A percentile compares a stretch with the other conserved stretches of the same genome.
Evolutionary conservation across 495 filamentous ascomycete genomes (phyloP).

Genomic region (Xanthoparmelia taractica): DNA sequence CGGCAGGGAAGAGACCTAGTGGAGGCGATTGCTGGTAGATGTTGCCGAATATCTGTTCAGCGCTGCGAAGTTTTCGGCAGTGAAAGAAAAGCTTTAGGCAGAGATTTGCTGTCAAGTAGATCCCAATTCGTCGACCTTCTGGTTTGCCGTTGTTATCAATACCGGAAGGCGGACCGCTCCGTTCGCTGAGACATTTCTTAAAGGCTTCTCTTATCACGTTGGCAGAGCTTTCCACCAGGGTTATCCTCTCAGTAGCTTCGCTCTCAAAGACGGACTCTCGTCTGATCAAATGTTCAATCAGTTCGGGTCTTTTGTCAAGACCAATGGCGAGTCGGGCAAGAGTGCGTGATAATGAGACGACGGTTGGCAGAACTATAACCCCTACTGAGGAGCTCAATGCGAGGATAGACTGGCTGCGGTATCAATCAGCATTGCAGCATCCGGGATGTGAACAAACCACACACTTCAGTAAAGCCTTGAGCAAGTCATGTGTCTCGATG

Average conservation of each 20-base stretch:
- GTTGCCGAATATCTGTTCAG: conserved; percentile 82
- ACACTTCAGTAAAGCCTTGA: conserved; percentile 66
- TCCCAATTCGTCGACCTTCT: conserved; percentile 76
- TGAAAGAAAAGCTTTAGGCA: conserved; percentile 84
- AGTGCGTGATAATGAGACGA: conserved; percentile 65
- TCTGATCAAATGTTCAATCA: conserved; percentile 51
- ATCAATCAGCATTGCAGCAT: background rate
- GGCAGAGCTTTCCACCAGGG: conserved; percentile 73
- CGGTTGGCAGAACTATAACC: conserved; percentile 65
- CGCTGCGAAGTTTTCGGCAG: conserved; percentile 52
- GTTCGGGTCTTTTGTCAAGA: conserved; percentile 64
- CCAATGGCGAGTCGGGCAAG: conserved; percentile 74
- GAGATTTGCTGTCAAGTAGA: conserved; percentile 85
- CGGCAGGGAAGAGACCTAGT: conserved; percentile 69
- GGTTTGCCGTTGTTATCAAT: conserved; percentile 46
- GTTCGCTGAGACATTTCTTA: conserved; percentile 80
- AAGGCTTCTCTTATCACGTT: conserved; percentile 86
- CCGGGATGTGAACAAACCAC: conserved; percentile 22
- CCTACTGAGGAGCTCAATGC: conserved; percentile 72
- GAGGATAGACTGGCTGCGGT: conserved; percentile 61
- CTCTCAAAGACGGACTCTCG: conserved; percentile 35
- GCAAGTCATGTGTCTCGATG: conserved; percentile 62
- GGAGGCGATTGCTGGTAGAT: conserved; percentile 77
- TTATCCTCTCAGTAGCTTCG: conserved; percentile 54
- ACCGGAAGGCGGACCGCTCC: conserved; percentile 50